These are phyloP conservation scores for Chaetomium fimeti DNA, from an alignment of 495 filamentous ascomycete genomes.

Conservation along the genomic window DNA sequence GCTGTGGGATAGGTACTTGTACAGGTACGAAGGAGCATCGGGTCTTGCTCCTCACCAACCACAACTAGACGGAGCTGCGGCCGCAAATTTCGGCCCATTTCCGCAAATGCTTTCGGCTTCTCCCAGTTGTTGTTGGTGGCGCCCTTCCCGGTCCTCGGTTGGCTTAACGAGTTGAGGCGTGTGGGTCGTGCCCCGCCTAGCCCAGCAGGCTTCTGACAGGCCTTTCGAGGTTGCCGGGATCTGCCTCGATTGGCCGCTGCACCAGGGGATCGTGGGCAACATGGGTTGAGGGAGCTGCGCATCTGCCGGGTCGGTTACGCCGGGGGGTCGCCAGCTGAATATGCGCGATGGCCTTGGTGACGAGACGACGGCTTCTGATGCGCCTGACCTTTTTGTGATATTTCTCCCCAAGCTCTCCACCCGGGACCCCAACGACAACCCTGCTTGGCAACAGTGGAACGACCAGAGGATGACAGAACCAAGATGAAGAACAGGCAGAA, in stretches of 20 bases:
- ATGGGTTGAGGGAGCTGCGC: background rate
- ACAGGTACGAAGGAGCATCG: no score
- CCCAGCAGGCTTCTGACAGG: slow-evolving; percentile 4
- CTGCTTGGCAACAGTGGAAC: background rate
- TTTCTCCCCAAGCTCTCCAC: slow-evolving; percentile 17
- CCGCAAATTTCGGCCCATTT: background rate
- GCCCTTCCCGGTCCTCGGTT: slow-evolving; percentile 11
- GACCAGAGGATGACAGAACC: slow-evolving; percentile 8
- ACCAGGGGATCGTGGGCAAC: slow-evolving; percentile 14
- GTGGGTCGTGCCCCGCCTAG: slow-evolving; percentile 6
- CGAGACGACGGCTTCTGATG: background rate
- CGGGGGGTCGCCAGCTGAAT: background rate
- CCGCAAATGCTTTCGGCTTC: background rate
- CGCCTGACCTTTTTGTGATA: background rate
- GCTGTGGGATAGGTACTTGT: background rate
- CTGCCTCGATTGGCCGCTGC: background rate
- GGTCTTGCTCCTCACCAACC: background rate
- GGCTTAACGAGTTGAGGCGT: background rate
- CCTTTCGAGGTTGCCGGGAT: background rate
- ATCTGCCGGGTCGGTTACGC: background rate
- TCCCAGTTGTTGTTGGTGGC: slow-evolving; percentile 1
- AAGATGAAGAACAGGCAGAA: slow-evolving; percentile 40
- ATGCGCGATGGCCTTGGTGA: background rate
- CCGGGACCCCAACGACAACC: background rate
- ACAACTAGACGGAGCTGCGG: background rate